Percentiles rank a stretch among this genome's conserved stretches.
These are phyloP conservation scores for Ampelocalamus luodianensis DNA, from an alignment of 176 grass and related monocot genomes.

Conservation along the genomic window DNA sequence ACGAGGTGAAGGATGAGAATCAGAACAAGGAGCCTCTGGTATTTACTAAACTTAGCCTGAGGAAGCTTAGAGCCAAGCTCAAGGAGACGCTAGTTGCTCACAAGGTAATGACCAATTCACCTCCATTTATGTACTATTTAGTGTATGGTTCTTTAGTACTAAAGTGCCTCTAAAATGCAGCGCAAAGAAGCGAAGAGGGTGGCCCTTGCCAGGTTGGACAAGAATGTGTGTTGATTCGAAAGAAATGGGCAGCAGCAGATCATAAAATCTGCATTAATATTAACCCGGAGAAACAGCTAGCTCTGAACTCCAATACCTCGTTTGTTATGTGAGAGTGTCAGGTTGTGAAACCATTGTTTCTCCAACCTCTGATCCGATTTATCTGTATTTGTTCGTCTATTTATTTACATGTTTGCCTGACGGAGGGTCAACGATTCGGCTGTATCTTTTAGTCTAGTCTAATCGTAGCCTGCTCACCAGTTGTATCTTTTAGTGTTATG, in stretches of 20 bases:
- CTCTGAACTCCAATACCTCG: constrained; percentile 4
- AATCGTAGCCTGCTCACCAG: constrained; percentile 5
- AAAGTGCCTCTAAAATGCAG: constrained; percentile 37
- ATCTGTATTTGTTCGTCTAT: background rate
- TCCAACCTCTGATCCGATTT: constrained; percentile 37
- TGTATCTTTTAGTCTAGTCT: constrained; percentile 26
- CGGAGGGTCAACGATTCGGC: constrained; percentile 26
- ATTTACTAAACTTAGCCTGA: background rate
- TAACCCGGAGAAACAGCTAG: constrained; percentile 23
- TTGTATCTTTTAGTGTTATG: background rate
- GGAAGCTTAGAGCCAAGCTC: constrained; percentile 41
- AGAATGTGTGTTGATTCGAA: constrained; percentile 45
- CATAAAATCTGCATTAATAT: constrained; percentile 13
- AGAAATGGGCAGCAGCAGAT: background rate
- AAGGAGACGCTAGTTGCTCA: constrained; percentile 30
- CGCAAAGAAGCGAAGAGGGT: constrained; percentile 45
- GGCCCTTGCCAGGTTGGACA: constrained; percentile 52
- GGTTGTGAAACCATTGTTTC: constrained; percentile 69
- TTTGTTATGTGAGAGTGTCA: constrained; percentile 6
- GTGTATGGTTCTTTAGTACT: background rate
- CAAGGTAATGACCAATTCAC: background rate
- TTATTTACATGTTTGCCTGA: background rate
- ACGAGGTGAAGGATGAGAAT: background rate
- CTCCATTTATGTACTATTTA: background rate
- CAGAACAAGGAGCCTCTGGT: constrained; percentile 1